phyloP scores from a whole-genome alignment of 2,329 filamentous ascomycete species.

The Trichoderma lentiforme region DNA sequence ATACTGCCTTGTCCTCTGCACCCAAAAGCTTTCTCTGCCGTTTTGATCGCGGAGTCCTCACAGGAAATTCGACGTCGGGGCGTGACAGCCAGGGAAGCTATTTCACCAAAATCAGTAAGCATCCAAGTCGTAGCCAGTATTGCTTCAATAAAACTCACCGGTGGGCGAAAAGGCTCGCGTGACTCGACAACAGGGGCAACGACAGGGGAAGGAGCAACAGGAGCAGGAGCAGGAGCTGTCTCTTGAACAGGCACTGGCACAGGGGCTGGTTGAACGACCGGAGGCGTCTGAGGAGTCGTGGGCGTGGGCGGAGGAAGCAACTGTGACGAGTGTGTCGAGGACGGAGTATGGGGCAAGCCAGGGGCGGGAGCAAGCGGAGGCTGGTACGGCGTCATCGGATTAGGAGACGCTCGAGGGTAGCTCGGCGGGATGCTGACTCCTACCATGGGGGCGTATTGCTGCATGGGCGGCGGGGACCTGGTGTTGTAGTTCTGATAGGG shows the following conservation, averaged over 20 bases:
- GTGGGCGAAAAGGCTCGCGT: slow-evolving; percentile 43
- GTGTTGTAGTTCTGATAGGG: slow-evolving; percentile 47
- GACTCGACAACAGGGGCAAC: slow-evolving; percentile 18
- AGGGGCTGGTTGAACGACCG: slow-evolving; percentile 25
- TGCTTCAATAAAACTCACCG: slow-evolving; percentile 42
- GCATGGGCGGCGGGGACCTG: slow-evolving; percentile 51
- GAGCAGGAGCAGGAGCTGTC: not conserved
- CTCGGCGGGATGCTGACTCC: slow-evolving; percentile 43
- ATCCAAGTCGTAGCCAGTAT: not conserved
- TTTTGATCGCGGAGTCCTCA: slow-evolving; percentile 35
- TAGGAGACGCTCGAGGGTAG: slow-evolving; percentile 53
- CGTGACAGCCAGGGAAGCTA: slow-evolving; percentile 58
- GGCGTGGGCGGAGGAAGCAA: slow-evolving; percentile 45
- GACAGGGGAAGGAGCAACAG: not conserved
- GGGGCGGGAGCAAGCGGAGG: slow-evolving; percentile 45
- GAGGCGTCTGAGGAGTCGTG: slow-evolving; percentile 41
- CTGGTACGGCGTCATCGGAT: slow-evolving; percentile 55
- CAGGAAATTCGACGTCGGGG: slow-evolving; percentile 51
- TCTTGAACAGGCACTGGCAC: slow-evolving; percentile 23
- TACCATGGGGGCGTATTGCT: slow-evolving; percentile 53
- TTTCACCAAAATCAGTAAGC: slow-evolving; percentile 4
- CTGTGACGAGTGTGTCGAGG: slow-evolving; percentile 49
- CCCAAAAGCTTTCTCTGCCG: slow-evolving; percentile 42
- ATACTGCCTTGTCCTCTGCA: slow-evolving; percentile 38
- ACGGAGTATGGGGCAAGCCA: slow-evolving; percentile 48